Evolutionary conservation across 352 stramenopile species (phyloP).

Genomic region (Globisporangium heterothallicum): DNA sequence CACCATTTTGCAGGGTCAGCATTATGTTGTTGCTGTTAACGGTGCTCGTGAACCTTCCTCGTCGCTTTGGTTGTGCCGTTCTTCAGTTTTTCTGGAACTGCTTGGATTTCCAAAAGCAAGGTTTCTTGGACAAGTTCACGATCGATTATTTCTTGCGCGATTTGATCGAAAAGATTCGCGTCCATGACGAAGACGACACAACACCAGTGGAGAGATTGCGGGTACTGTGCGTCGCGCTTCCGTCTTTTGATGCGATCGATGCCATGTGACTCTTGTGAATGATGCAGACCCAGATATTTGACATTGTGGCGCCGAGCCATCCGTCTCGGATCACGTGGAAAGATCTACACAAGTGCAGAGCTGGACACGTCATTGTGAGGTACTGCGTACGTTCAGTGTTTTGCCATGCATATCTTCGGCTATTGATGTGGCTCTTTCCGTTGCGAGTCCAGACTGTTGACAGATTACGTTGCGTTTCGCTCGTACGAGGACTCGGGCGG

Average conservation of each 20-base stretch:
- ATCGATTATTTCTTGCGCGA: conserved; percentile 62
- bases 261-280: too few species aligned
- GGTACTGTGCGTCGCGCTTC: too few species aligned
- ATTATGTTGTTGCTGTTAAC: not conserved
- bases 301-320: conserved; percentile 38
- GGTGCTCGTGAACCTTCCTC: too few species aligned
- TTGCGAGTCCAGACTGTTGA: conserved; percentile 36
- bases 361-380: conserved; percentile 45
- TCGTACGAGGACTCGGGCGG: conserved; percentile 45
- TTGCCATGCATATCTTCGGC: not conserved
- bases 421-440: conserved; percentile 1
- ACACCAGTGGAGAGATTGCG: conserved; percentile 22
- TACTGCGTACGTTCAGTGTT: conserved; percentile 1
- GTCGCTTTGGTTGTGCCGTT: not conserved
- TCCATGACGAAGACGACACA: conserved; percentile 21
- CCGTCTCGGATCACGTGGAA: conserved; percentile 46
- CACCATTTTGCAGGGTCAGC: not conserved
- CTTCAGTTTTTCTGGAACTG: conserved; percentile 61
- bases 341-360: conserved; percentile 45
- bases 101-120: conserved; percentile 66
- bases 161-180: conserved; percentile 38
- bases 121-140: conserved; percentile 52
- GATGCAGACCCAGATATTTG: conserved; percentile 57
- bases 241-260: too few species aligned
- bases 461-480: conserved; percentile 51